Base-by-base conservation (phyloP, 2,329 filamentous ascomycete genomes). In the Aspergillus melleus region DNA sequence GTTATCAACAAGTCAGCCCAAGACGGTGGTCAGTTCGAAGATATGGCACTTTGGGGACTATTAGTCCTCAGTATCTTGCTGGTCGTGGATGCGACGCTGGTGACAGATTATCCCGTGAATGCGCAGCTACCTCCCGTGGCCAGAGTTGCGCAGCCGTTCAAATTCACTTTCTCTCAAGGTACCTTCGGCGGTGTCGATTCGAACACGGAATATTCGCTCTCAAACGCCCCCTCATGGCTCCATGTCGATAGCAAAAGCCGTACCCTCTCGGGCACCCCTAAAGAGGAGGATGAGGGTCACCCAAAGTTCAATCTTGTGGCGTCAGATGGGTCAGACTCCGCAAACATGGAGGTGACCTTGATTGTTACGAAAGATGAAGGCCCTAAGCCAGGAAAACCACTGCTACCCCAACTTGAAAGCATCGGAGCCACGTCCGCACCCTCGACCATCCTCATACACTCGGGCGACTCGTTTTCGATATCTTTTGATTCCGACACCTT, bases 41-140 rank as follows among this genome's bases (percentile, higher is more conserved):
- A 63, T 54, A 76, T 71, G 70, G 68, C 68, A 55, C 63, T 65
- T 57, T 58, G 70, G 59, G 57, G 71, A 49, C 55, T 69, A 59
- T 60, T 70, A 42, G 32, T 70, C 51, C 59, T 75, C 57, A 60
- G 64, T 20, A 60, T 75, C 20, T 53, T 72, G 39, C 61, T 65
- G 65, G 64, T 67, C 59, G 69, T 72, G 22, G 64, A 67, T 60
- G 79, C 77, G 51, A 69, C 69, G 59, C 73, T 77, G 64, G 69
- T 64, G 59, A 70, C 80, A 52, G 80, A 80, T 51, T 94, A 93
- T 67, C 92, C 92, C 0, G 82, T 96, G 74, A 96, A 95, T 75
- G 88, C 90, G 2, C 92, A 96, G 74, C 83, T 96, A 1, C 92
- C 92, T 32, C 88, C 89, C 3, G 88, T 93, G 55, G 92, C 91